Conservation (phyloP, 371 early-diverging fungal genomes). For the Rhizopus microsporus region DNA sequence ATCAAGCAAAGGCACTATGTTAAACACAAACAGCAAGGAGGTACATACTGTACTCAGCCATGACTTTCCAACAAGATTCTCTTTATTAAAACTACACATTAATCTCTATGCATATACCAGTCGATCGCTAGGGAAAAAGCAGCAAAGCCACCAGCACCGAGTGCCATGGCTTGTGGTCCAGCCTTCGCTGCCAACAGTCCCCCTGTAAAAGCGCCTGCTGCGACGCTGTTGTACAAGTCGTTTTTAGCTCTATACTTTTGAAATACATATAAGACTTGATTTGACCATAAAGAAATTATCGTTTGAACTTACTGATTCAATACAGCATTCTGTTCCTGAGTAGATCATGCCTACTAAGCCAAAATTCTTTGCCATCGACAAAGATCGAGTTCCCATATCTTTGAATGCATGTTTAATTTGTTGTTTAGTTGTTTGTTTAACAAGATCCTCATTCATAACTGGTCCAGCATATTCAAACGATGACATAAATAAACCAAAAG, state of each 20-base stretch:
- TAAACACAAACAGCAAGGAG: no score
- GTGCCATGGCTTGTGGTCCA: slow-evolving; percentile 76
- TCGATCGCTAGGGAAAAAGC: slow-evolving; percentile 95
- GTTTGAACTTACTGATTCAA: slow-evolving; percentile 77
- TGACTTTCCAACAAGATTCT: no score
- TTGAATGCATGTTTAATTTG: slow-evolving; percentile 81
- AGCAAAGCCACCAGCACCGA: slow-evolving; percentile 94
- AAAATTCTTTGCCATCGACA: slow-evolving; percentile 91
- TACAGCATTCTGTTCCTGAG: slow-evolving; percentile 91
- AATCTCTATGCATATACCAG: slow-evolving; percentile 61
- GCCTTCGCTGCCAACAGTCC: slow-evolving; percentile 82
- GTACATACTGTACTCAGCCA: no score
- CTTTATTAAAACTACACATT: neutral
- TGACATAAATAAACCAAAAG: slow-evolving; percentile 93
- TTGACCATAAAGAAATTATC: neutral
- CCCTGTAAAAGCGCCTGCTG: slow-evolving; percentile 94
- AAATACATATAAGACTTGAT: neutral
- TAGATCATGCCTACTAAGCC: slow-evolving; percentile 91
- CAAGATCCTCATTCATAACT: slow-evolving; percentile 52
- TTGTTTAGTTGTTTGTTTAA: slow-evolving; percentile 69
- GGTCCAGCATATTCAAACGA: slow-evolving; percentile 79
- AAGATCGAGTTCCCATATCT: slow-evolving; percentile 86
- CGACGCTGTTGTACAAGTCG: slow-evolving; percentile 86
- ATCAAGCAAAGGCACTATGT: no score
- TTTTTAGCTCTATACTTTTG: slow-evolving; percentile 91